Evolutionary conservation across 2,329 filamentous ascomycete genomes (phyloP), one percentile per base, ranked within the genome.

Genomic region (Aspergillus aculeatinus): DNA sequence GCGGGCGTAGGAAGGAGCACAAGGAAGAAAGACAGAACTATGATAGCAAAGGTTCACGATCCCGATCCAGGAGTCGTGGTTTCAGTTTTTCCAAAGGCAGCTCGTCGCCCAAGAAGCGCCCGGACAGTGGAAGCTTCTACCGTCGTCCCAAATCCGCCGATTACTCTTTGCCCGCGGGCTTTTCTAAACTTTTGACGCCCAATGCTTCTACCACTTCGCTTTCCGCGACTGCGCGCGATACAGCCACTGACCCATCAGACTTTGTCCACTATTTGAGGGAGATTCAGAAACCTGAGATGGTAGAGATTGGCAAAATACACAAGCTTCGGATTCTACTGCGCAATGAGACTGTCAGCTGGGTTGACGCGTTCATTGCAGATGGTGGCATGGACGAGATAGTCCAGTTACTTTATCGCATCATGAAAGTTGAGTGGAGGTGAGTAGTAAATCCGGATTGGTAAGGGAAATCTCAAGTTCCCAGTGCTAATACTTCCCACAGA

Each of bases 271-370:
- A 97, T 73, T 79, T 97, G 67, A 85, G 86, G 69, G 93, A 92
- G 75, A 88, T 90, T 1, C 89, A 88, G 66, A 89, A 91, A 76
- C 92, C 92, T 0, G 86, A 95, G 69, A 81, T 87, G 44, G 89
- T 97, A 10, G 94, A 98, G 74, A 91, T 98, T n/a, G 92, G 93
- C 49, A 94, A 95, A 73, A 79, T 99, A 39, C 95, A 98, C 79
- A 98, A 98, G 77, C 83, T 99, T 50, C 87, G 94, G 14, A 83
- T 97, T 21, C 79, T 98, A 55, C 82, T 99, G 56, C 87, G 95
- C 19, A 98, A 98, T 70, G 95, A 99, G 79, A 96, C 94, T 0
- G 92, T 99, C 5, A 86, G 89, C 12, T 99, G 95, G 95, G 96
- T 96, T 3, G 92, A 98, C 72, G 85, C 88, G 12, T 99, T 98